These are phyloP conservation scores for Cladophialophora bantiana DNA, from an alignment of 2,329 filamentous ascomycete genomes.

Conservation along the genomic window DNA sequence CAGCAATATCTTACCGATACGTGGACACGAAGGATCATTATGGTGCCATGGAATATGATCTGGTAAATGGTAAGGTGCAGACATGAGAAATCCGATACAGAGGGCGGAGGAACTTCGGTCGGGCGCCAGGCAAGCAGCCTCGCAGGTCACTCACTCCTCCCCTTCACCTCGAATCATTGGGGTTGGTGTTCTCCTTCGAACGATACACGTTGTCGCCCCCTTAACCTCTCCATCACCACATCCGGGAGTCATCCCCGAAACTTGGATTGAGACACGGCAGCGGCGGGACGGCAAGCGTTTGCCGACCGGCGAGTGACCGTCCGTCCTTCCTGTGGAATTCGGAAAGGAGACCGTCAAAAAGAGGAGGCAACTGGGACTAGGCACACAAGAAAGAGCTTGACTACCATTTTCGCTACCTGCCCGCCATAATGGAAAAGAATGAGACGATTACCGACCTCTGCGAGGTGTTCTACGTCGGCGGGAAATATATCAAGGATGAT, in stretches of 20 bases:
- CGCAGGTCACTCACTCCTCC: background rate
- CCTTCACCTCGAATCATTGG: background rate
- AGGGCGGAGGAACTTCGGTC: background rate
- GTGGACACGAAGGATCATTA: background rate
- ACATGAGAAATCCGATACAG: no score
- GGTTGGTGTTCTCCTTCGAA: background rate
- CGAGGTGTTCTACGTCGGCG: constrained; percentile 21
- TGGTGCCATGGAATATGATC: background rate
- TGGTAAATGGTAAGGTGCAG: no score
- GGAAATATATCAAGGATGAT: constrained; percentile 17
- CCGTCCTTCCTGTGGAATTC: background rate
- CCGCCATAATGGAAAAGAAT: background rate
- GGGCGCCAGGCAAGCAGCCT: background rate
- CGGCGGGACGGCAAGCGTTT: background rate
- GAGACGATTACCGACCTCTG: background rate
- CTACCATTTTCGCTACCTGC: background rate
- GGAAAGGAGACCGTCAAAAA: background rate
- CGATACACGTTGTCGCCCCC: background rate
- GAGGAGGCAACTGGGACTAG: background rate
- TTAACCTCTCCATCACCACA: background rate
- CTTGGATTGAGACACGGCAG: background rate
- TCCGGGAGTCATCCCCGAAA: background rate
- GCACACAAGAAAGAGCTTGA: background rate
- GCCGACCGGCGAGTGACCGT: constrained; percentile 2
- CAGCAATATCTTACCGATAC: background rate